These are phyloP conservation scores for Nectriaceae sp. DNA, from an alignment of 2,329 filamentous ascomycete genomes.

Conservation along the genomic window DNA sequence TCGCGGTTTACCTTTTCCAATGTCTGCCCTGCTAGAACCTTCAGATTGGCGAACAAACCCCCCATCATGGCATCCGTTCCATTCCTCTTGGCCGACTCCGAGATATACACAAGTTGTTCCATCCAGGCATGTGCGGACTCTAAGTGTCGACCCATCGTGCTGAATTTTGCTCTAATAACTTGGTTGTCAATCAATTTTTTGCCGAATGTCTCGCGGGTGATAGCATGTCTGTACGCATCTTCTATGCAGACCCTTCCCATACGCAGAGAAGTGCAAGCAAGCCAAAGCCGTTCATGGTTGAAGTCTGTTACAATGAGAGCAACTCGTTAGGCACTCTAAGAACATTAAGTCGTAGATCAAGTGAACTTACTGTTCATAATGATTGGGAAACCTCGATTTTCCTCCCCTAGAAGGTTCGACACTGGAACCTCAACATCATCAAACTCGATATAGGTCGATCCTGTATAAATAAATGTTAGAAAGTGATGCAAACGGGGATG, in stretches of 20 bases:
- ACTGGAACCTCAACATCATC: conserved; percentile 16
- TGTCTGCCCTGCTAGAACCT: conserved; percentile 9
- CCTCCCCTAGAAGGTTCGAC: conserved; percentile 12
- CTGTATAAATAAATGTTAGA: conserved; percentile 1
- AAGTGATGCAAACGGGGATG: not conserved
- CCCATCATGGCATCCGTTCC: conserved; percentile 3
- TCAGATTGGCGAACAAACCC: conserved; percentile 11
- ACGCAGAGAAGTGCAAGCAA: conserved; percentile 58
- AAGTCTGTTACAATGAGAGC: conserved; percentile 46
- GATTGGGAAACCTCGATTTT: conserved; percentile 17
- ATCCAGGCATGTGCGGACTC: conserved; percentile 41
- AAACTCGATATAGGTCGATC: conserved; percentile 17
- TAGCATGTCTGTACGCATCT: conserved; percentile 52
- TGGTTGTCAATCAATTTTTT: conserved; percentile 58
- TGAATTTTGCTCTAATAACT: conserved; percentile 61
- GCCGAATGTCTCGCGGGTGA: conserved; percentile 57
- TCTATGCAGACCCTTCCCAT: conserved; percentile 57
- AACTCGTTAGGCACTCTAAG: conserved; percentile 2
- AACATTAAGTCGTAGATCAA: not conserved
- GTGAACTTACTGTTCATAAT: conserved; percentile 13
- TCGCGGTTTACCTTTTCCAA: conserved; percentile 32
- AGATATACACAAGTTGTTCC: conserved; percentile 14
- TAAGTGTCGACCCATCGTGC: conserved; percentile 57
- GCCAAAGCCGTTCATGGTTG: conserved; percentile 59
- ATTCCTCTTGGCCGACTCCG: not conserved